A percentile compares a stretch with the other conserved stretches of the same genome.
phyloP scores from a whole-genome alignment of 2,329 filamentous ascomycete genomes.

The Pyricularia sp. region DNA sequence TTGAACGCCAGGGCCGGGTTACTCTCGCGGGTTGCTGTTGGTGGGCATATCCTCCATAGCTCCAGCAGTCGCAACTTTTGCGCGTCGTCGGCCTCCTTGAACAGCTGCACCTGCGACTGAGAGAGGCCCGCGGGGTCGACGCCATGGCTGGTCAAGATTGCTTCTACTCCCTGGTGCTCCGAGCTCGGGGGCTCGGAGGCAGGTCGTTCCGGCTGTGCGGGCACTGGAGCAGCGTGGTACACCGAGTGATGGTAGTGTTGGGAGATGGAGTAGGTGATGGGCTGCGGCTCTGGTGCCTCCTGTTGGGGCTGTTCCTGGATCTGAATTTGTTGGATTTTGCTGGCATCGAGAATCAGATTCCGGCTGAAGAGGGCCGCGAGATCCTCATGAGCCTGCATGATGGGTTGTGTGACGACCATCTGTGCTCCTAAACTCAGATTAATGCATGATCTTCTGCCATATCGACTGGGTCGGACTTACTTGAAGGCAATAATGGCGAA shows the following conservation, averaged over 20 bases:
- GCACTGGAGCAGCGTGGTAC: slow-evolving; percentile 37
- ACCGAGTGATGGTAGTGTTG: slow-evolving; percentile 79
- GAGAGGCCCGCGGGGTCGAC: slow-evolving; percentile 63
- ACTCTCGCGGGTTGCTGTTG: slow-evolving; percentile 41
- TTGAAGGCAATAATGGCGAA: neutral
- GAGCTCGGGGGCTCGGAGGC: slow-evolving; percentile 41
- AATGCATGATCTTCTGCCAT: neutral
- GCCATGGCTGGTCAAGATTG: slow-evolving; percentile 53
- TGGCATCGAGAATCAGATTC: slow-evolving; percentile 56
- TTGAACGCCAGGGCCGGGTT: slow-evolving; percentile 44
- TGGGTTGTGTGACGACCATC: slow-evolving; percentile 11
- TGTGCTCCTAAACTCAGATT: neutral
- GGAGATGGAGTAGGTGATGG: slow-evolving; percentile 63
- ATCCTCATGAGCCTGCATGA: slow-evolving; percentile 66
- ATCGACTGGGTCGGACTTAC: neutral
- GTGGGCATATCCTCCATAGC: slow-evolving; percentile 76
- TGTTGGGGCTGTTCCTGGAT: neutral
- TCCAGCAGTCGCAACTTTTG: slow-evolving; percentile 71
- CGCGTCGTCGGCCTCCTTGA: slow-evolving; percentile 61
- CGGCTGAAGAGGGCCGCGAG: slow-evolving; percentile 71
- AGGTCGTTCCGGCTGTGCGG: slow-evolving; percentile 27
- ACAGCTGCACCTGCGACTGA: slow-evolving; percentile 67
- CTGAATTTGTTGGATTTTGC: neutral
- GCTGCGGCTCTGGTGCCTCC: slow-evolving; percentile 15
- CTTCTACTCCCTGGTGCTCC: slow-evolving; percentile 34